Percentiles rank a stretch among this genome's conserved stretches.
Conservation (phyloP, 352 stramenopile species). For the Blastocystis sp. region DNA sequence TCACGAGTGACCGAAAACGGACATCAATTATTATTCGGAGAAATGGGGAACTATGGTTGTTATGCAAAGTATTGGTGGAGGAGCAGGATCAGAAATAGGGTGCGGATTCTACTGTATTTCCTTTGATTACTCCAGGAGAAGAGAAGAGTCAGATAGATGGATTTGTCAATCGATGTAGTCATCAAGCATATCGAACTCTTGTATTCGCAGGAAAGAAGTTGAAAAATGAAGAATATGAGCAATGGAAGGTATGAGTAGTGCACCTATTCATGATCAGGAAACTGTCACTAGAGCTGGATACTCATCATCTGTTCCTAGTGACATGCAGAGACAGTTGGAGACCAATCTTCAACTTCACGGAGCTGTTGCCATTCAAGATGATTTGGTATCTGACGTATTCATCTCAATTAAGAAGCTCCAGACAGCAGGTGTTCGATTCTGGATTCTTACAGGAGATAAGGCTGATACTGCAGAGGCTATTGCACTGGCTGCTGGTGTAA, state of each 20-base stretch:
- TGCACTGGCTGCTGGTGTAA: conserved; percentile 4
- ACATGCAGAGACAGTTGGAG: conserved; percentile 1
- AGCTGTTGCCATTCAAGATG: conserved; percentile 42
- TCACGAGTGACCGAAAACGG: conserved; percentile 46
- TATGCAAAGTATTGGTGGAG: conserved; percentile 3
- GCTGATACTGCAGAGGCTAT: conserved; percentile 47
- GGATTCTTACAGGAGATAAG: conserved; percentile 61
- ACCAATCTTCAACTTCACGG: not conserved
- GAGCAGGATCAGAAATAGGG: not conserved
- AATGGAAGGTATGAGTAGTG: not conserved
- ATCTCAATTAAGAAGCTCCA: conserved; percentile 17
- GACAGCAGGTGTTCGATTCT: conserved; percentile 40
- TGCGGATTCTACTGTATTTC: conserved; percentile 24
- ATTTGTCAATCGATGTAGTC: not conserved
- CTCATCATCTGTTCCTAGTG: not conserved
- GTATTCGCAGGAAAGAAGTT: conserved; percentile 49
- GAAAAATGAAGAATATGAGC: not conserved
- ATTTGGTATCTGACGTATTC: conserved; percentile 30
- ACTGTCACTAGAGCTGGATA: not conserved
- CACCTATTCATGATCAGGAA: not conserved
- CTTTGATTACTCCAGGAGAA: not conserved
- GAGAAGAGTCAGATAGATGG: not conserved
- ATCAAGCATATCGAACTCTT: conserved; percentile 17
- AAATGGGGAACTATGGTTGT: not conserved
- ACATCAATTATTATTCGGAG: conserved; percentile 3